phyloP scores from a whole-genome alignment of 306 rosid genomes.

The Acacia melanoxylon region DNA sequence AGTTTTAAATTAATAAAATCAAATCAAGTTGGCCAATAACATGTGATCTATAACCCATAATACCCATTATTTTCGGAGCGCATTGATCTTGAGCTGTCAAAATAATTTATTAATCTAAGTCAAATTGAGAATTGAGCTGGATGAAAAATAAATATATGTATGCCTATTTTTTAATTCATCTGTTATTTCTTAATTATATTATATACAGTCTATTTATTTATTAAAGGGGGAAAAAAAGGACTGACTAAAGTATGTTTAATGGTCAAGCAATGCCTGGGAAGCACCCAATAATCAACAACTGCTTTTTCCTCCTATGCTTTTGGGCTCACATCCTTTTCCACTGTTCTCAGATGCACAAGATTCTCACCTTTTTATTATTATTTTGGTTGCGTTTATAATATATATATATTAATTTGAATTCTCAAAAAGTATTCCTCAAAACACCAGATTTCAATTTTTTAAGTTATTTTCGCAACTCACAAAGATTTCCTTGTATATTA shows the following conservation, averaged over 20 bases:
- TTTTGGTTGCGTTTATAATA: background rate
- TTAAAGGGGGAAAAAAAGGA: background rate
- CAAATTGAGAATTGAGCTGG: background rate
- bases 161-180: background rate
- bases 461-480: too few relatives aligned
- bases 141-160: background rate
- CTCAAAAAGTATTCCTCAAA: background rate
- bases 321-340: constrained; percentile 8
- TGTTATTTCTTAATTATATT: background rate
- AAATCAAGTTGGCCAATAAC: background rate
- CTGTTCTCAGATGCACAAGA: background rate
- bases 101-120: background rate
- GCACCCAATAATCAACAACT: constrained; percentile 5
- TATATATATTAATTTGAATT: background rate
- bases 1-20: background rate
- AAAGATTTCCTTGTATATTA: too few relatives aligned
- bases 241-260: background rate
- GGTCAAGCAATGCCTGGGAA: constrained; percentile 39
- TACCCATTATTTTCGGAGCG: background rate
- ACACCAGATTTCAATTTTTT: background rate
- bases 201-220: background rate
- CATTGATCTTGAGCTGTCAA: background rate
- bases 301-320: constrained; percentile 34
- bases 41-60: background rate
- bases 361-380: background rate